Conservation (phyloP, 129 eudicot genomes). For the Flaveria trinervia region DNA sequence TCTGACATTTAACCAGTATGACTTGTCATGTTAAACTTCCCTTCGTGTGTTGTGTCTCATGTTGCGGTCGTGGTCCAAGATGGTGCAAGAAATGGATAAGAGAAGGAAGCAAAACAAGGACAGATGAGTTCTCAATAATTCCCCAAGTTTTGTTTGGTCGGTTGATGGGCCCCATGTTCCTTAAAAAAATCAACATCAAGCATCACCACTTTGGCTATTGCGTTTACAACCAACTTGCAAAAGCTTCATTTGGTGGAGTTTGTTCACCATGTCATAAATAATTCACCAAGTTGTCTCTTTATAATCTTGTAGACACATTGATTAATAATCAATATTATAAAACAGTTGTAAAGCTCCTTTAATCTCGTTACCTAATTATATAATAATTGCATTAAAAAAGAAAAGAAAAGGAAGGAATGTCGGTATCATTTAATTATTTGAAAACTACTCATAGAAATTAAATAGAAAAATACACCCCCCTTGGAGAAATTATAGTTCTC, state of each 20-base stretch:
- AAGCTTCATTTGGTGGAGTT: slow-evolving; percentile 21
- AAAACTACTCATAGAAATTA: not conserved
- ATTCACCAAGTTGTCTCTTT: slow-evolving; percentile 12
- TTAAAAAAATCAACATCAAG: not conserved
- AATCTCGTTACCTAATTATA: slow-evolving; percentile 18
- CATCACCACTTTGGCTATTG: slow-evolving; percentile 22
- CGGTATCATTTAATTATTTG: slow-evolving; percentile 24
- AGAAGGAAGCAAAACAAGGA: slow-evolving; percentile 22
- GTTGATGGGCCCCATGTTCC: slow-evolving; percentile 26
- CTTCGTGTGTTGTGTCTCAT: not conserved
- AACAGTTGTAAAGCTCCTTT: no score
- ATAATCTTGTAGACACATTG: not conserved
- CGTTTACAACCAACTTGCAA: slow-evolving; percentile 34
- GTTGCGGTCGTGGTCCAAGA: slow-evolving; percentile 18
- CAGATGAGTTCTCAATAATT: slow-evolving; percentile 26
- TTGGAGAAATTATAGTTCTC: not conserved
- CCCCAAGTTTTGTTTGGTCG: slow-evolving; percentile 7
- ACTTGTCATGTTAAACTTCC: not conserved
- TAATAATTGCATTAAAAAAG: not conserved
- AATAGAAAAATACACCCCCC: not conserved
- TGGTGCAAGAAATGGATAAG: slow-evolving; percentile 21
- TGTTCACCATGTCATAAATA: slow-evolving; percentile 17
- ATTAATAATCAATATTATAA: not conserved
- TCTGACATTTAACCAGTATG: not conserved
- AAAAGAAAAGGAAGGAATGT: slow-evolving; percentile 21